Base-by-base conservation (phyloP, 208 protist genomes). In the Trypanosoma boissoni region DNA sequence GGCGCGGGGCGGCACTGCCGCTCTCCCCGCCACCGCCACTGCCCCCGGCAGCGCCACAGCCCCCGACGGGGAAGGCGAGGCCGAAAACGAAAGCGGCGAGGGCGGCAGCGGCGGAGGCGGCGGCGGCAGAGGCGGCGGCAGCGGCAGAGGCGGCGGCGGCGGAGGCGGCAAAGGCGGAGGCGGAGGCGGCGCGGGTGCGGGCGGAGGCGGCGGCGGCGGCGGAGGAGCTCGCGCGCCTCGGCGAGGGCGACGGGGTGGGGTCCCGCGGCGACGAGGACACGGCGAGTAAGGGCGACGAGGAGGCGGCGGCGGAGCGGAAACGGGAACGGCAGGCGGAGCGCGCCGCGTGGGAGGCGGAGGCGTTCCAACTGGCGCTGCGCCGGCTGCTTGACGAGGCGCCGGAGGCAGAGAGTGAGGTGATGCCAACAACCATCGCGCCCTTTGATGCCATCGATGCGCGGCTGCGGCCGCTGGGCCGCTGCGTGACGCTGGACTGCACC, bases 261-360 rank as follows among this genome's bases (percentile, higher is more conserved):
- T 31, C 52, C 84, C 21, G 68, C 85, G 45, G 63, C 39, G 10
- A 44, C 55, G 24, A 67, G 28, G 16, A 46, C 42, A 9, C 42
- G 8, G 41, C 36, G 4, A 60, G 50, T 23, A 54, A 66, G 1
- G 62, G 74, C 23, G 73, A 60, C n/a, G 81, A 74, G 32, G 70
- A 72, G 5, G 45, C 26, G 0, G 72, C 77, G 36, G 26, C 53
- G 32, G 46, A 28, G 31, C 54, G 57, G 29, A 41, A 55, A 21
- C n/a, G 23, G 12, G 58, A 64, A 2, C 58, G 76, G 28, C 72
- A 64, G 20, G 81, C 74, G 39, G 70, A 75, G 8, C 42, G 23
- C 0, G 72, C 78, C 36, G 14, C 53, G 31, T 34, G 14, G 31
- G 61, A 63, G 37, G 42, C 45, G 41, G 26, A 50, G 44, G 14